phyloP scores from a whole-genome alignment of 805 yeast species.

The Candida alai region DNA sequence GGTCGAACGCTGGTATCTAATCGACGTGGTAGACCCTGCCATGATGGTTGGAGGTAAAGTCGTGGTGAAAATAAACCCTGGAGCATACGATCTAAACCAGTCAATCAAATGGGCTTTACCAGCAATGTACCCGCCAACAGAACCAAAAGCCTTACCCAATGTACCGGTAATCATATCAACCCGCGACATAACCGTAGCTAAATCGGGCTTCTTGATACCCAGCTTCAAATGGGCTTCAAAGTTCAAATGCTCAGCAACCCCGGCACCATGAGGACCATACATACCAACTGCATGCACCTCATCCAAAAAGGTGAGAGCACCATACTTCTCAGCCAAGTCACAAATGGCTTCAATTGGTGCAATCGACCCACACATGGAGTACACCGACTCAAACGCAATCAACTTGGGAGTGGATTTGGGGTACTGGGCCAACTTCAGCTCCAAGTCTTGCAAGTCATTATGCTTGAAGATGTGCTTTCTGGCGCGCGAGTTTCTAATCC shows the following conservation, averaged over 20 bases:
- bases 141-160: constrained; percentile 93
- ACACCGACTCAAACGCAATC: constrained; percentile 95
- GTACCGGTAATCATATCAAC: constrained; percentile 97
- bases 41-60: constrained; percentile 95
- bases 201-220: constrained; percentile 50
- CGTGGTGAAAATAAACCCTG: constrained; percentile 97
- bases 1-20: constrained; percentile 76
- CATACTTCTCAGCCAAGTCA: constrained; percentile 95
- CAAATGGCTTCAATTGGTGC: constrained; percentile 91
- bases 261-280: constrained; percentile 99
- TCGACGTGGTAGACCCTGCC: constrained; percentile 92
- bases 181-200: constrained; percentile 73
- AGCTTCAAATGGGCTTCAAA: constrained; percentile 74
- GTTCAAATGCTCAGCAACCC: constrained; percentile 96
- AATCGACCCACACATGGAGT: constrained; percentile 98
- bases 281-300: constrained; percentile 99
- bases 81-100: constrained; percentile 94
- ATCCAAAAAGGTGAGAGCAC: constrained; percentile 94
- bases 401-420: constrained; percentile 89
- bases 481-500: constrained; percentile 86
- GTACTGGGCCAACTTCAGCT: constrained; percentile 67
- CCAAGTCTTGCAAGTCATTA: constrained; percentile 82
- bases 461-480: constrained; percentile 89
- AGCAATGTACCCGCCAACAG: constrained; percentile 97
- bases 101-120: constrained; percentile 80